Conservation (phyloP, 192 early-diverging fungal species). For the Backusella tuberculispora region DNA sequence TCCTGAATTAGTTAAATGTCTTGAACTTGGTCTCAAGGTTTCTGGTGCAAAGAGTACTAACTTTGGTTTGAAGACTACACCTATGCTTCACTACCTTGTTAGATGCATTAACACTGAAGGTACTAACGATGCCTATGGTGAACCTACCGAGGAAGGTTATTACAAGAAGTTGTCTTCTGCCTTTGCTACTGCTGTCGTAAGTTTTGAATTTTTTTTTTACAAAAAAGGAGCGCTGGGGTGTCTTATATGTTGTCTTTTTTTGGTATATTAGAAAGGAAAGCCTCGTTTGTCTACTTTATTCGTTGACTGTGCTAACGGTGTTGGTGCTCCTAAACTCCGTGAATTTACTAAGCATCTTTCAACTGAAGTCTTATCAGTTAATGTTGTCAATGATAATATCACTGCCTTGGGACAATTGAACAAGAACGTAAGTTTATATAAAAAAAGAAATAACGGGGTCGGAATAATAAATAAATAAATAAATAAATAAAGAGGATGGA, state of each 20-base stretch:
- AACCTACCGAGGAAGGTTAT: slow-evolving; percentile 91
- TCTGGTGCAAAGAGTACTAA: slow-evolving; percentile 71
- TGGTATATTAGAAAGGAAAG: slow-evolving; percentile 65
- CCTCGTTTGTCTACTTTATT: slow-evolving; percentile 66
- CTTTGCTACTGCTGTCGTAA: slow-evolving; percentile 80
- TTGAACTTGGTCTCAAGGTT: slow-evolving; percentile 82
- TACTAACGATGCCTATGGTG: slow-evolving; percentile 37
- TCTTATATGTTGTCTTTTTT: neutral
- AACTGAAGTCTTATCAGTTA: slow-evolving; percentile 64
- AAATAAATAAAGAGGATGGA: neutral
- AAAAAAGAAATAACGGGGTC: neutral
- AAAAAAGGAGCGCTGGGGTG: neutral
- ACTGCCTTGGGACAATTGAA: slow-evolving; percentile 79
- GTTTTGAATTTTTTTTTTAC: slow-evolving; percentile 21
- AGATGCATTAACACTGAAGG: slow-evolving; percentile 34
- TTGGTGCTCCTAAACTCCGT: slow-evolving; percentile 89
- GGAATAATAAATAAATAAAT: slow-evolving; percentile 6
- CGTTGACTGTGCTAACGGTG: slow-evolving; percentile 96
- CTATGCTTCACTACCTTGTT: slow-evolving; percentile 89
- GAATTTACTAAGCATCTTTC: slow-evolving; percentile 72
- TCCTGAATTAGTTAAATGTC: slow-evolving; percentile 72
- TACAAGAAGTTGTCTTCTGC: slow-evolving; percentile 88
- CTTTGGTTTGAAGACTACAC: slow-evolving; percentile 92
- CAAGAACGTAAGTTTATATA: slow-evolving; percentile 62
- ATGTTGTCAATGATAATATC: slow-evolving; percentile 79